Base-by-base conservation (phyloP, 169 alveolate species). In the Plasmodium sp. region DNA sequence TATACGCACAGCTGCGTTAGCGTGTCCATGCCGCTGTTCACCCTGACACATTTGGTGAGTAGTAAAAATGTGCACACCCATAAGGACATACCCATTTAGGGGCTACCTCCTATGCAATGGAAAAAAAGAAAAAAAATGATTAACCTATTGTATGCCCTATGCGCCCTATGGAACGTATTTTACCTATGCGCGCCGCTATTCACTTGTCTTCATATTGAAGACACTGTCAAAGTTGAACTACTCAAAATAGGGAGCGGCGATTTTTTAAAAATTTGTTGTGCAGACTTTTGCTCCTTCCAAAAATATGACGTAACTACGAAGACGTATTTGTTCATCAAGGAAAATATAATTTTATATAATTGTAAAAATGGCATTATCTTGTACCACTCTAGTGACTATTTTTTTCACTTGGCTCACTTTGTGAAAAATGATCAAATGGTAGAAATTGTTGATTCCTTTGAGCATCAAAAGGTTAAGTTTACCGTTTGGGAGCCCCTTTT, bases 391-490 rank as follows among this genome's bases (percentile, higher is more conserved):
- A 84, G 71, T 22, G 56, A 73, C 5, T 22, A 74, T 41, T 33
- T 45, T 34, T 84, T 84, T 84, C 56, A 84, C 56, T 84, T 84
- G 45, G 9, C 71, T 31, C 36, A 73, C 54, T 84, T 45, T 84
- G 34, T 84, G 5, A 31, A 73, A 27, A 45, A 73, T 45, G 56
- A 84, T 73, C 27, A 48, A 31, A 48, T 84, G 34, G 48, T 36
- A 14, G 93, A 84, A 84, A 41, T 84, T 84, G 62, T 48, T 36
- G 93, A 84, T 74, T 74, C 93, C 22, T 84, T 84, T 48, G 93
- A 84, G 48, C 27, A 74, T 16, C 84, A 45, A 73, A 84, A 84
- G 75, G 54, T 34, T 2, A 74, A 75, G 27, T 73, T 73, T 33
- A 45, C 39, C 75, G 73, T 84, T 54, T 84, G 83, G 84, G 79